Base-by-base conservation (phyloP, 768 basidiomycete genomes). In the Lentinula aciculospora region DNA sequence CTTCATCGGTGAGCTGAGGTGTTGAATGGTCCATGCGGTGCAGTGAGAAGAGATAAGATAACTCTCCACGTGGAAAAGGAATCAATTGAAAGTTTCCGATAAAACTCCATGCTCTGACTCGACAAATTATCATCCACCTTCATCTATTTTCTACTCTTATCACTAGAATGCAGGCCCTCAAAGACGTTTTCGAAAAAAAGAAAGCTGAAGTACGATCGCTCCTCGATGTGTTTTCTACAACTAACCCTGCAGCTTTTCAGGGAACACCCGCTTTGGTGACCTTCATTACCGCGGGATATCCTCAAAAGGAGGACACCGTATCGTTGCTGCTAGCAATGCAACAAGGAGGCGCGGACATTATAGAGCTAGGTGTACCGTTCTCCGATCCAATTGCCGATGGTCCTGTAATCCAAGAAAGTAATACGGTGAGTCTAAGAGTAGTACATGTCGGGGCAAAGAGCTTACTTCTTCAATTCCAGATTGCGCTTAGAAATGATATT, bases 331-430 rank as follows among this genome's bases (percentile, higher is more conserved):
- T 98, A 34, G 90, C 91, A 25, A 92, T 99, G 86, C 89, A 98
- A 71, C 81, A 82, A 45, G 96, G 96, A 54, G 96, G 96, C 5
- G 83, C 92, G 45, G 94, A 98, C 69, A 83, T 98, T 59, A 94
- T 98, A 60, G 96, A 99, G 70, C 81, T 99, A 17, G 96, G 96
- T 17, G 81, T 98, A 28, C 94, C 95, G 0, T 98, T 96, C 76
- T 95, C 92, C 55, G 96, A 98, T 74, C 96, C 95, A 19, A 92
- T 94, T 63, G 95, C 94, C 2, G 96, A 99, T 72, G 96, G 96
- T 0, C 92, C 91, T 25, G 86, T 84, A 3, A 97, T 99, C 60
- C 96, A 99, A 68, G 88, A 88, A 60, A 81, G 91, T 12, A 98
- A 98, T 70, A 91, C 89, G n/a, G 96, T 94, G 60, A 62, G 85